Percentiles rank a stretch among this genome's conserved stretches.
phyloP scores from a whole-genome alignment of 2,329 filamentous ascomycete genomes.

The Xenoacremonium recifei region DNA sequence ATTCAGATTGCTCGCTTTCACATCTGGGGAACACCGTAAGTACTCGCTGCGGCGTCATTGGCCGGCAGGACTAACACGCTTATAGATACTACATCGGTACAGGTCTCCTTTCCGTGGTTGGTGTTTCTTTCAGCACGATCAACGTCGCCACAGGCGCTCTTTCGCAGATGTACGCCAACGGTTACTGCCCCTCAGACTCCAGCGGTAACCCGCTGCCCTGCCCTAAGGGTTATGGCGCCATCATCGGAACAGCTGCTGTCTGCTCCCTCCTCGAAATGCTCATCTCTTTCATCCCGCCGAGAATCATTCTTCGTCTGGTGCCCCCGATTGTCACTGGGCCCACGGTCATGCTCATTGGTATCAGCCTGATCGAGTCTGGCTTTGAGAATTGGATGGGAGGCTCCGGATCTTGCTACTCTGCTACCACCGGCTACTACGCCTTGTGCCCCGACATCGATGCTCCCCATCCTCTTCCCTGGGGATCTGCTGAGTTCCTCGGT shows the following conservation, averaged over 20 bases:
- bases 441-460: slow-evolving; percentile 67
- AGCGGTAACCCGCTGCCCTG: slow-evolving; percentile 70
- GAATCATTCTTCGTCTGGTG: slow-evolving; percentile 68
- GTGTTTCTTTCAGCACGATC: slow-evolving; percentile 42
- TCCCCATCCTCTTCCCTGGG: slow-evolving; percentile 74
- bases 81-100: slow-evolving; percentile 72
- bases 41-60: slow-evolving; percentile 2
- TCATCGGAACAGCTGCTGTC: slow-evolving; percentile 67
- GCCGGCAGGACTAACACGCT: slow-evolving; percentile 1
- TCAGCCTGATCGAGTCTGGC: slow-evolving; percentile 68
- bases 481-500: slow-evolving; percentile 72
- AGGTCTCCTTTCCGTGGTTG: slow-evolving; percentile 76
- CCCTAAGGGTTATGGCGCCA: slow-evolving; percentile 69
- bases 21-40: slow-evolving; percentile 62
- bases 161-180: slow-evolving; percentile 74
- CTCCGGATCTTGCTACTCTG: slow-evolving; percentile 54
- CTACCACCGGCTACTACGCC: slow-evolving; percentile 57
- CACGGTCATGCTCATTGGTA: slow-evolving; percentile 69
- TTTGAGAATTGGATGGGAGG: slow-evolving; percentile 80
- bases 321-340: slow-evolving; percentile 77
- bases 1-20: slow-evolving; percentile 78
- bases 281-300: slow-evolving; percentile 72
- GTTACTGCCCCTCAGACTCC: slow-evolving; percentile 59
- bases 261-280: slow-evolving; percentile 69
- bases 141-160: slow-evolving; percentile 62